Conservation (phyloP, 805 yeast species). For the Candida sonorensis region DNA sequence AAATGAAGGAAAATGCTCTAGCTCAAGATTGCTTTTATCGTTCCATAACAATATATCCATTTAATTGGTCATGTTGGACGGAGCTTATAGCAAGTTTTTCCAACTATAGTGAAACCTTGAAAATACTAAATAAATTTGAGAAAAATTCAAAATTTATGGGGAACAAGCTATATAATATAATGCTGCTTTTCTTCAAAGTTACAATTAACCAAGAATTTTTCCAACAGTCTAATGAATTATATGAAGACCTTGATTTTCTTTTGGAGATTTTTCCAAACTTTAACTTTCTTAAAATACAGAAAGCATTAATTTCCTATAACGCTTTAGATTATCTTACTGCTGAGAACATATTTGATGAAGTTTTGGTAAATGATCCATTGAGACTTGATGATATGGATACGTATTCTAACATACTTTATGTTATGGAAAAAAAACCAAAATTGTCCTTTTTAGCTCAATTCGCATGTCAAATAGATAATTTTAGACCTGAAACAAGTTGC, state of each 20-base stretch:
- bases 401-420: conserved; percentile 91
- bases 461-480: conserved; percentile 74
- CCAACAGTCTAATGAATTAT: conserved; percentile 51
- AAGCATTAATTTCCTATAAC: conserved; percentile 76
- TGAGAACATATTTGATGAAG: conserved; percentile 69
- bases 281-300: conserved; percentile 69
- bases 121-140: conserved; percentile 31
- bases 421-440: conserved; percentile 83
- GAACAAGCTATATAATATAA: conserved; percentile 19
- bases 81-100: conserved; percentile 62
- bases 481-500: conserved; percentile 92
- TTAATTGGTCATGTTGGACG: conserved; percentile 92
- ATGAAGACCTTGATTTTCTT: conserved; percentile 43
- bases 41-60: conserved; percentile 66
- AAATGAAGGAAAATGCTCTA: conserved; percentile 48
- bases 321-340: conserved; percentile 80
- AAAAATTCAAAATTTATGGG: conserved; percentile 29
- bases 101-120: conserved; percentile 53
- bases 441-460: conserved; percentile 82
- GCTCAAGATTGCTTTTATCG: conserved; percentile 59
- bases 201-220: conserved; percentile 72
- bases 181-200: conserved; percentile 51
- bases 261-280: conserved; percentile 61
- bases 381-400: conserved; percentile 87
- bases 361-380: conserved; percentile 70